Percentiles rank a stretch among this genome's conserved stretches.
Conservation (phyloP, 768 basidiomycete genomes). For the Mycena haematopus region DNA sequence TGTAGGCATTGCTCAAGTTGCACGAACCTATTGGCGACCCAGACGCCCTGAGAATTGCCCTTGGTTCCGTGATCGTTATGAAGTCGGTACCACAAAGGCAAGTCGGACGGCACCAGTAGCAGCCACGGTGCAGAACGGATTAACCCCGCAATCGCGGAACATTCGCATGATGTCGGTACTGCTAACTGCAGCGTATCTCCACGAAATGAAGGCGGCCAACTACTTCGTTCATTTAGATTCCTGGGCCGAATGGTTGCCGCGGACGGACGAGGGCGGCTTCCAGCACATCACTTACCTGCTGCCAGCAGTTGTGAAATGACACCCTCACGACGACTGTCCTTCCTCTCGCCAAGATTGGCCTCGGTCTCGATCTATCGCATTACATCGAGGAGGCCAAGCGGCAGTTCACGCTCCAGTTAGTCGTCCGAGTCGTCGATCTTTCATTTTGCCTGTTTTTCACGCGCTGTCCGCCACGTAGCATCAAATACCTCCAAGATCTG, state of each 20-base stretch:
- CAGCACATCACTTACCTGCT: conserved; percentile 57
- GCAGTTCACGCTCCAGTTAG: conserved; percentile 56
- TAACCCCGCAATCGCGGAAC: conserved; percentile 41
- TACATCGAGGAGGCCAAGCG: conserved; percentile 63
- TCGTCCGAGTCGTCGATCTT: conserved; percentile 32
- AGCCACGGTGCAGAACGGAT: not conserved
- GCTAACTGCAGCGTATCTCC: conserved; percentile 51
- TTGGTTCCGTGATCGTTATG: conserved; percentile 59
- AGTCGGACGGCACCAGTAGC: conserved; percentile 6
- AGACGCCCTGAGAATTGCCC: conserved; percentile 45
- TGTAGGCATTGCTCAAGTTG: conserved; percentile 49
- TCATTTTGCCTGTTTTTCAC: not conserved
- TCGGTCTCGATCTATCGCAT: conserved; percentile 54
- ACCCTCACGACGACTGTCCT: conserved; percentile 65
- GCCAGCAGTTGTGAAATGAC: conserved; percentile 62
- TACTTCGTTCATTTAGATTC: conserved; percentile 48
- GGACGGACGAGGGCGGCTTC: conserved; percentile 52
- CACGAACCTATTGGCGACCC: conserved; percentile 48
- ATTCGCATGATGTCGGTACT: conserved; percentile 65
- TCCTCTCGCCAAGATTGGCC: conserved; percentile 61
- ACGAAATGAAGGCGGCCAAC: conserved; percentile 42
- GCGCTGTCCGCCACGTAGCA: conserved; percentile 32
- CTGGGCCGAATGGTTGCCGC: conserved; percentile 60
- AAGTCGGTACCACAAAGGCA: conserved; percentile 56
- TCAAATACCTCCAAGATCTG: conserved; percentile 53